Evolutionary conservation across 1,284 basidiomycete species (phyloP).

Genomic region (Athelia psychrophila): DNA sequence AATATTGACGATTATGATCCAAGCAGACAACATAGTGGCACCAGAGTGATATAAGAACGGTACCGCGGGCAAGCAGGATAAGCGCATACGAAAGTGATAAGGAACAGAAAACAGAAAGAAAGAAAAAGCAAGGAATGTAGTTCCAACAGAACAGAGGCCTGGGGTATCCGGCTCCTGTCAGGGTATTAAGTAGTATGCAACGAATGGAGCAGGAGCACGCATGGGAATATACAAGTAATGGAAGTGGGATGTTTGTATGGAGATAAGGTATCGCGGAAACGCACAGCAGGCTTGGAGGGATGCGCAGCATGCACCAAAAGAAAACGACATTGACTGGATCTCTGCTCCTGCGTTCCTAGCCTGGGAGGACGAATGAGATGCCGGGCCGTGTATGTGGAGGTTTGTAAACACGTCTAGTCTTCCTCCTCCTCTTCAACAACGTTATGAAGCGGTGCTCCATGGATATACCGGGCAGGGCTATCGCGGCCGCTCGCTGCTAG

Average conservation of each 20-base stretch:
- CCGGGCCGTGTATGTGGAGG: neutral
- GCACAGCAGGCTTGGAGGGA: neutral
- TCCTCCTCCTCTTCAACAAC: constrained; percentile 81
- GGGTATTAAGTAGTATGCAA: neutral
- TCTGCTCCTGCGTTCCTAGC: neutral
- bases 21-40: too few relatives aligned
- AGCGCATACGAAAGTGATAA: too few relatives aligned
- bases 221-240: neutral
- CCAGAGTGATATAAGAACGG: too few relatives aligned
- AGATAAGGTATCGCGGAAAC: neutral
- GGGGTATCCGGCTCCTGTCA: neutral
- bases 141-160: too few relatives aligned
- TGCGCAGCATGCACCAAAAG: too few relatives aligned
- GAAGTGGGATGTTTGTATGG: neutral
- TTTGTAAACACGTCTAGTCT: constrained; percentile 20
- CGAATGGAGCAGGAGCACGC: neutral
- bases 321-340: too few relatives aligned
- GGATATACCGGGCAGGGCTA: constrained; percentile 76
- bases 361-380: neutral
- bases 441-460: constrained; percentile 85
- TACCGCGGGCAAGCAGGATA: too few relatives aligned
- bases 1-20: too few relatives aligned
- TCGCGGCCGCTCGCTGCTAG: constrained; percentile 50
- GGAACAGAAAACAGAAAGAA: too few relatives aligned
- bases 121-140: too few relatives aligned